These are phyloP conservation scores for Fusarium marasasianum DNA, from an alignment of 2,329 filamentous ascomycete genomes.

Conservation along the genomic window DNA sequence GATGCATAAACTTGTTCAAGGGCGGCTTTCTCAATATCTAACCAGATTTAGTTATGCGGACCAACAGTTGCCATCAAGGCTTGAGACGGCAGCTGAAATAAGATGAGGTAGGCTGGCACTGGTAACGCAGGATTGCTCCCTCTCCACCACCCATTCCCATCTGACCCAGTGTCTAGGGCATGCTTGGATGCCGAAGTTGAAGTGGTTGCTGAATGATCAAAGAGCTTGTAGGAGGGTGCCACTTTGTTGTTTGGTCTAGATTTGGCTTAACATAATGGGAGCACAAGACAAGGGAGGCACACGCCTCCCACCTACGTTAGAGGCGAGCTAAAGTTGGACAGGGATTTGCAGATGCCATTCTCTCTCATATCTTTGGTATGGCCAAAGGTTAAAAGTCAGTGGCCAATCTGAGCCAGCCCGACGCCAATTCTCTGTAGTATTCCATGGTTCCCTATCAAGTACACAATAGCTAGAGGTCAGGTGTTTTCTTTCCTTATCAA, in stretches of 20 bases:
- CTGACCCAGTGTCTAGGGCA: not conserved
- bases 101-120: constrained; percentile 19
- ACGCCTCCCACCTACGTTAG: not conserved
- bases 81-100: constrained; percentile 23
- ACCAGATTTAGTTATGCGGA: constrained; percentile 3
- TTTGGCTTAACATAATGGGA: constrained; percentile 21
- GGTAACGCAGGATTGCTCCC: constrained; percentile 10
- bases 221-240: constrained; percentile 24
- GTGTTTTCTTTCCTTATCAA: constrained; percentile 36
- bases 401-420: constrained; percentile 38
- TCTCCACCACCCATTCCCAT: constrained; percentile 1
- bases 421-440: constrained; percentile 41
- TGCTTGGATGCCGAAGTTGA: constrained; percentile 6
- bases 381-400: not conserved
- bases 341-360: constrained; percentile 28
- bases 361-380: constrained; percentile 24
- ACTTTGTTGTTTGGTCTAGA: constrained; percentile 31
- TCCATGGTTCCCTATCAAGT: constrained; percentile 39
- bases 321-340: constrained; percentile 2
- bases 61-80: constrained; percentile 10
- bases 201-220: constrained; percentile 23
- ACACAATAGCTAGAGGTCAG: constrained; percentile 36
- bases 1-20: constrained; percentile 26
- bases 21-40: not conserved
- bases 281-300: constrained; percentile 29